phyloP scores from a whole-genome alignment of 192 early-diverging fungal species.

The Physocladia obscura region DNA sequence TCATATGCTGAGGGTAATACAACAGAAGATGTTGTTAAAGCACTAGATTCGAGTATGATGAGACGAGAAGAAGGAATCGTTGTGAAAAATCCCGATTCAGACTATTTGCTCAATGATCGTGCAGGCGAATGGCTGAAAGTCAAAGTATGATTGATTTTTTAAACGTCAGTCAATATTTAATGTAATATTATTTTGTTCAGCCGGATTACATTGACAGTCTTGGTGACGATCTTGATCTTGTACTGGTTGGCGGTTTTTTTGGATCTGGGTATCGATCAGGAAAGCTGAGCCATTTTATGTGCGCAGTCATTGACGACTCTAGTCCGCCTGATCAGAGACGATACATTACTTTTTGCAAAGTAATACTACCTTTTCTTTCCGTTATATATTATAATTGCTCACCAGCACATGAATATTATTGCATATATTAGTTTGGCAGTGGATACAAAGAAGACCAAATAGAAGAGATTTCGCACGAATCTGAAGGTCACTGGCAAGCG shows the following conservation, averaged over 20 bases:
- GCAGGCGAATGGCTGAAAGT: conserved; percentile 71
- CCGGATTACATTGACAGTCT: conserved; percentile 75
- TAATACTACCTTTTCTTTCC: neutral
- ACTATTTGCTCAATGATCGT: conserved; percentile 55
- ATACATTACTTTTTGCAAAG: conserved; percentile 60
- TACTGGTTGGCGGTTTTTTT: conserved; percentile 65
- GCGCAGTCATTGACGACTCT: conserved; percentile 52
- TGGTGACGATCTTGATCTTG: conserved; percentile 70
- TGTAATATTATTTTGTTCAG: neutral
- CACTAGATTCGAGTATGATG: conserved; percentile 56
- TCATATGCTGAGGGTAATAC: conserved; percentile 48
- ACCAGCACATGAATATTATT: neutral
- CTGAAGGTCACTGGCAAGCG: conserved; percentile 39
- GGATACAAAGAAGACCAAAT: conserved; percentile 67
- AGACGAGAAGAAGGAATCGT: conserved; percentile 61
- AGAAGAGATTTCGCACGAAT: conserved; percentile 55
- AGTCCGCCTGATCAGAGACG: neutral
- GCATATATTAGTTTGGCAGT: conserved; percentile 49
- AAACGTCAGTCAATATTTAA: conserved; percentile 17
- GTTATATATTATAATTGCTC: neutral
- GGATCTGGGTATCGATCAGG: conserved; percentile 64
- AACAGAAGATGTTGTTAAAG: conserved; percentile 59
- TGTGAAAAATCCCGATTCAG: conserved; percentile 66
- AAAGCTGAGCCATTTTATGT: conserved; percentile 60
- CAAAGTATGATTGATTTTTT: conserved; percentile 35